Percentiles rank a stretch among this genome's conserved stretches.
Evolutionary conservation across 805 yeast species (phyloP).

Genomic region (Candida insectalens): DNA sequence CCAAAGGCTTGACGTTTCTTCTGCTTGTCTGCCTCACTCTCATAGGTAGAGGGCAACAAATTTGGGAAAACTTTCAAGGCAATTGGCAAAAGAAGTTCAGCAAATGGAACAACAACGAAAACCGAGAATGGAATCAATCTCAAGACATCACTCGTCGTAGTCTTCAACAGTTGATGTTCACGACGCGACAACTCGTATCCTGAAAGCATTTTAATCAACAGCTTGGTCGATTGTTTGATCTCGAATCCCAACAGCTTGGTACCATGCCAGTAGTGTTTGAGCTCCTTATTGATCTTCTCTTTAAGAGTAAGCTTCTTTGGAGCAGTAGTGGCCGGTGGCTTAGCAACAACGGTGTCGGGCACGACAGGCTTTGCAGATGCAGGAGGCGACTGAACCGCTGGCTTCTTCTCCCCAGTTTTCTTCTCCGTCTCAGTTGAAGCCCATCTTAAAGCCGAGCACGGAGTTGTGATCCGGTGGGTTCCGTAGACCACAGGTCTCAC

Average conservation of each 20-base stretch:
- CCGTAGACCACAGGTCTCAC: too few species aligned
- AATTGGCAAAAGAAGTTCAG: conserved; percentile 83
- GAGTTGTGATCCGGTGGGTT: too few species aligned
- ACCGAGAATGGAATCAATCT: conserved; percentile 87
- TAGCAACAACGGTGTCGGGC: not conserved
- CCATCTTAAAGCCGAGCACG: too few species aligned
- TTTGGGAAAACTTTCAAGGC: conserved; percentile 89
- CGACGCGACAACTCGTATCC: conserved; percentile 91
- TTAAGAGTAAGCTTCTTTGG: conserved; percentile 47
- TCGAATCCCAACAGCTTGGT: conserved; percentile 89
- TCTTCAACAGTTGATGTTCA: conserved; percentile 77
- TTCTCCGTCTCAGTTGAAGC: too few species aligned
- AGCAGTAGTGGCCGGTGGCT: conserved; percentile 1
- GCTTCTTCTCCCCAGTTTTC: too few species aligned
- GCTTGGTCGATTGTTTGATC: conserved; percentile 71
- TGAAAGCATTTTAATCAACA: conserved; percentile 68
- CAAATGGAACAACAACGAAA: conserved; percentile 86
- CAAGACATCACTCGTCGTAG: conserved; percentile 77
- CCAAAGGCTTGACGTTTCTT: conserved; percentile 43
- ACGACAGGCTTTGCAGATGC: not conserved
- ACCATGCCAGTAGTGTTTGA: conserved; percentile 88
- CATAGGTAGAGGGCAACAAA: conserved; percentile 87
- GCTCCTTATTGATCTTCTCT: conserved; percentile 84
- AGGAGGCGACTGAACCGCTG: too few species aligned
- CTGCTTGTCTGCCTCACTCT: conserved; percentile 50